Evolutionary conservation across 495 filamentous ascomycete genomes (phyloP), one percentile per base, ranked within the genome.

Genomic region (Penicillium flavigenum): DNA sequence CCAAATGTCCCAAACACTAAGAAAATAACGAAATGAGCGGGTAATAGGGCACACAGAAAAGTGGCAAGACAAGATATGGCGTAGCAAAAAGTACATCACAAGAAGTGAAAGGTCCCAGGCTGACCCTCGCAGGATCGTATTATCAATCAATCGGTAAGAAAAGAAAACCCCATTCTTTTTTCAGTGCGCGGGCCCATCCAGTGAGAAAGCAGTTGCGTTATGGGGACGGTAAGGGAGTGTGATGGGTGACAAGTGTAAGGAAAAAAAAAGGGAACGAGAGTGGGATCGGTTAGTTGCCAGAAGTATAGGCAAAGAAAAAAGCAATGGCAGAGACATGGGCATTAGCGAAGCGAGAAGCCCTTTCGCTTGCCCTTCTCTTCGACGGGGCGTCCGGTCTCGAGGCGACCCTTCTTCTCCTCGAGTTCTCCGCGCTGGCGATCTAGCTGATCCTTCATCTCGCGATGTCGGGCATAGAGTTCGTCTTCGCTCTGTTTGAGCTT

Each of bases 371-470:
- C 77, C 81, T 96, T 92, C 80, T 97, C 91, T 81, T 98, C 94
- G 80, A 98, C 76, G 55, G 95, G 95, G 65, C 93, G 81, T 66
- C 94, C 94, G 67, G 83, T 96, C 76, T 98, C 94, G 78, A 98
- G 78, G 61, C 94, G 85, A 51, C 80, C 63, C 79, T 97, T 98
- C 88, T 98, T 98, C 72, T 98, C 94, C 69, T 98, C 94, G 64
- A 98, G 83, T 73, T 98, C 94, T 72, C 82, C 70, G 70, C 92
- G 87, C 79, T 98, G 95, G 58, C 91, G 83, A 66, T 98, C 95
- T 57, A 98, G 84, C 76, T 98, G 93, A 63, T 98, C 94, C 82
- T 98, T 98, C 94, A 98, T 98, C 82, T 98, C 94, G 67, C 91
- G 85, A 78, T 98, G 94, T 65, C 94, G 87, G 54, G 95, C 91